Conservation (phyloP, 228 moss, liverwort and hornwort genomes). For the Sphagnum magellanicum region DNA sequence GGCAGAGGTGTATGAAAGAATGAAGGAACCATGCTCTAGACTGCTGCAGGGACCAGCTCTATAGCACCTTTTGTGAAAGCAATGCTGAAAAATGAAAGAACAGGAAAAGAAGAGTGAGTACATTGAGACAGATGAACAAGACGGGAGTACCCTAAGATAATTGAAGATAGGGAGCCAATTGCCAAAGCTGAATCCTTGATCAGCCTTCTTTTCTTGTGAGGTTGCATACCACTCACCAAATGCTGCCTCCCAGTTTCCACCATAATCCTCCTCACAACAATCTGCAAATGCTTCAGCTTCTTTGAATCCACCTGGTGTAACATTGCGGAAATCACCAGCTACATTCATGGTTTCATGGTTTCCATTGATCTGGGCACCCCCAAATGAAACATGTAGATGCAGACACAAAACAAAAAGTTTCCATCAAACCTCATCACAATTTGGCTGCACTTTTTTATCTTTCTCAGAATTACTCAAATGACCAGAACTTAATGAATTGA, state of each 20-base stretch:
- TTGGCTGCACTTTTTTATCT: background rate
- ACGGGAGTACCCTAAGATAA: slow-evolving; percentile 51
- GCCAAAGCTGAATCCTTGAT: slow-evolving; percentile 22
- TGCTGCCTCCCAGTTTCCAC: slow-evolving; percentile 75
- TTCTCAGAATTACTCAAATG: too few relatives aligned
- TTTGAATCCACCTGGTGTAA: slow-evolving; percentile 73
- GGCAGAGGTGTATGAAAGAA: too few relatives aligned
- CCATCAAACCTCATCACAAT: background rate
- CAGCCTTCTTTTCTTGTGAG: slow-evolving; percentile 54
- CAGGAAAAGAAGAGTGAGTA: background rate
- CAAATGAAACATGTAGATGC: background rate
- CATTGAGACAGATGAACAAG: background rate
- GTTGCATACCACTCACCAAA: slow-evolving; percentile 63
- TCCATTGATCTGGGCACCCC: slow-evolving; percentile 58
- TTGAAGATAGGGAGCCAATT: slow-evolving; percentile 69
- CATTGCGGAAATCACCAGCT: slow-evolving; percentile 85
- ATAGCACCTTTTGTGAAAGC: too few relatives aligned
- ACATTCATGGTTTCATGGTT: slow-evolving; percentile 98
- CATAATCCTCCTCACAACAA: slow-evolving; percentile 76
- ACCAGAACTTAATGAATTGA: too few relatives aligned
- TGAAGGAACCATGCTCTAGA: too few relatives aligned
- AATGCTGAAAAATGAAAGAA: too few relatives aligned
- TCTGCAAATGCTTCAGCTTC: slow-evolving; percentile 66
- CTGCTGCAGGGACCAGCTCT: too few relatives aligned
- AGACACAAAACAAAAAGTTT: background rate